Evolutionary conservation across 257 asterid species (phyloP).

Genomic region (Plantago major): DNA sequence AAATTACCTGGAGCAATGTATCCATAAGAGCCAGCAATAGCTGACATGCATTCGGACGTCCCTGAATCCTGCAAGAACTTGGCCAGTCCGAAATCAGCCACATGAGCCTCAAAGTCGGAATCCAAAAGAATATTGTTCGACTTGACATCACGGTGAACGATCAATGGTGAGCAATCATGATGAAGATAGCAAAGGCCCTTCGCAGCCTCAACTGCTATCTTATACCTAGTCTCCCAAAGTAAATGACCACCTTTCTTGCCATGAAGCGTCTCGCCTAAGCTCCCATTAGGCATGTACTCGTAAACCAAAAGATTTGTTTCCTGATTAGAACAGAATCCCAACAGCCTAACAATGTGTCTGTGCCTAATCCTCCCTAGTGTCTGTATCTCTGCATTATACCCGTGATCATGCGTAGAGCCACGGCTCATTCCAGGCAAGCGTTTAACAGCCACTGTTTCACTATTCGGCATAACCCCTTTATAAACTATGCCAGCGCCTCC

Average conservation of each 20-base stretch:
- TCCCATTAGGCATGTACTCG: slow-evolving; percentile 6
- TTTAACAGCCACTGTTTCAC: background rate
- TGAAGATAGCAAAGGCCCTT: slow-evolving; percentile 3
- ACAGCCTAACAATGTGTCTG: slow-evolving; percentile 1
- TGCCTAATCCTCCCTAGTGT: slow-evolving; percentile 5
- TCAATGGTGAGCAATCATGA: slow-evolving; percentile 3
- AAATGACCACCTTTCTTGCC: background rate
- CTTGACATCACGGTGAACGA: slow-evolving; percentile 7
- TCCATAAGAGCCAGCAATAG: slow-evolving; percentile 4
- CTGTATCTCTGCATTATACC: slow-evolving; percentile 1
- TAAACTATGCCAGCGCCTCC: slow-evolving; percentile 3
- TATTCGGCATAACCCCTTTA: background rate
- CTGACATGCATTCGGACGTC: slow-evolving; percentile 1
- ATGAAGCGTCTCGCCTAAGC: slow-evolving; percentile 8
- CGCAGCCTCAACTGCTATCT: slow-evolving; percentile 6
- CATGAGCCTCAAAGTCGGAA: slow-evolving; percentile 2
- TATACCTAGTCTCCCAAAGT: background rate
- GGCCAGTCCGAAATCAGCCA: slow-evolving; percentile 8
- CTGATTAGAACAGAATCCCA: slow-evolving; percentile 2
- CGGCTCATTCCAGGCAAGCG: background rate
- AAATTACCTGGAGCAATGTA: slow-evolving; percentile 5
- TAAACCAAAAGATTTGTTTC: slow-evolving; percentile 4
- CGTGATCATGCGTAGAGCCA: background rate
- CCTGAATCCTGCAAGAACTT: background rate
- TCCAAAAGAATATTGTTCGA: slow-evolving; percentile 5